A percentile compares a stretch with the other conserved stretches of the same genome.
Evolutionary conservation across 805 yeast species (phyloP).

Genomic region (Candida coleopterorum): DNA sequence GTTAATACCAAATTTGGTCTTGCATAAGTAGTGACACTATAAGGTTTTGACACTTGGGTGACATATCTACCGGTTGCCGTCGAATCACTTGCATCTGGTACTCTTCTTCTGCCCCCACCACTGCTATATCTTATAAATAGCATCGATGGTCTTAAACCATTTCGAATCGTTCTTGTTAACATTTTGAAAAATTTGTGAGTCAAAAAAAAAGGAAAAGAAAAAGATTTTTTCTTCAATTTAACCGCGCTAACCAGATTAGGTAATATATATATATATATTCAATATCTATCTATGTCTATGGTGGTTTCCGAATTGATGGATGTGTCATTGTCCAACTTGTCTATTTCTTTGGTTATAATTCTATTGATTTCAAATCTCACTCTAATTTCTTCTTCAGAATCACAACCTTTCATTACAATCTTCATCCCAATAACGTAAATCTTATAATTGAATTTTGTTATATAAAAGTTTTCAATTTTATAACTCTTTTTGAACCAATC

Average conservation of each 20-base stretch:
- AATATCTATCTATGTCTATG: conserved; percentile 24
- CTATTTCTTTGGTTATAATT: conserved; percentile 34
- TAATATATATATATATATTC: too few relatives aligned
- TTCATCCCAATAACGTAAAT: conserved; percentile 54
- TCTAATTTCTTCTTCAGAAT: conserved; percentile 62
- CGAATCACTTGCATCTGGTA: conserved; percentile 22
- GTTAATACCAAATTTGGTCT: conserved; percentile 74
- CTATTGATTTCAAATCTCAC: conserved; percentile 47
- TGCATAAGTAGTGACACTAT: conserved; percentile 72
- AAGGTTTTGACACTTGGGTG: conserved; percentile 43
- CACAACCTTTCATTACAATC: conserved; percentile 61
- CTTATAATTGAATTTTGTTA: conserved; percentile 61
- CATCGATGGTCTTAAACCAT: neutral
- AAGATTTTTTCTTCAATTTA: neutral
- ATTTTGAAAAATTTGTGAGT: conserved; percentile 2
- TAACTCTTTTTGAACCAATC: conserved; percentile 51
- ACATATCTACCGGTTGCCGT: conserved; percentile 39
- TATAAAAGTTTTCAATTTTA: conserved; percentile 42
- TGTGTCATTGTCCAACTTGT: conserved; percentile 15
- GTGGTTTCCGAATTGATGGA: conserved; percentile 30
- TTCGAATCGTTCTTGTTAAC: conserved; percentile 1
- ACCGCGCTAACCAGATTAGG: conserved; percentile 4
- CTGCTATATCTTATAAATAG: neutral
- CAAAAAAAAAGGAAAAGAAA: neutral
- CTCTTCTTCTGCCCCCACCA: neutral